Evolutionary conservation across 2,329 filamentous ascomycete genomes (phyloP).

Genomic region (Microcyclospora tardicrescens): DNA sequence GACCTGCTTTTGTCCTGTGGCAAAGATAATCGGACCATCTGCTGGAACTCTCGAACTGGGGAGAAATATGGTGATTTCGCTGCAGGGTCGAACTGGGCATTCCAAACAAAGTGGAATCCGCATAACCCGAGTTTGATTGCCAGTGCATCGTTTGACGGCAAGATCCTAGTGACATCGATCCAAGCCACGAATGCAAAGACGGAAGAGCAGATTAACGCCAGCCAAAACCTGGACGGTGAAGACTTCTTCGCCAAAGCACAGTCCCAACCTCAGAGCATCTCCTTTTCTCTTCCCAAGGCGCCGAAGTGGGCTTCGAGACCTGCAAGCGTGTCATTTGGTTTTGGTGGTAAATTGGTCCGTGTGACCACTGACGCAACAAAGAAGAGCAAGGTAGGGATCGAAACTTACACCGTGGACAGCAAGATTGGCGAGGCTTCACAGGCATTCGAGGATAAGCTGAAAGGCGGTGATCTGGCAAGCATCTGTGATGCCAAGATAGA

Average conservation of each 20-base stretch:
- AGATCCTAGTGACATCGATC: constrained; percentile 83
- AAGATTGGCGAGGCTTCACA: constrained; percentile 73
- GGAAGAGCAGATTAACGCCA: constrained; percentile 49
- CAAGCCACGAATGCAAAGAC: constrained; percentile 79
- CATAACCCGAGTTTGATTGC: constrained; percentile 85
- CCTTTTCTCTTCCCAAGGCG: constrained; percentile 73
- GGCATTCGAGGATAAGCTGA: constrained; percentile 72
- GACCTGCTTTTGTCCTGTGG: constrained; percentile 84
- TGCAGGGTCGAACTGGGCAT: constrained; percentile 98
- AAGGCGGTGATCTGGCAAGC: constrained; percentile 59
- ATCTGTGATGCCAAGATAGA: constrained; percentile 72
- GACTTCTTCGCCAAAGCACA: constrained; percentile 95
- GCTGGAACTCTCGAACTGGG: constrained; percentile 93
- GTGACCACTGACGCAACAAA: constrained; percentile 53
- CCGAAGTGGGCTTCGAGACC: constrained; percentile 86
- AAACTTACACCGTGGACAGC: constrained; percentile 78
- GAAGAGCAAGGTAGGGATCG: constrained; percentile 67
- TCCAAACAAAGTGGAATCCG: constrained; percentile 87
- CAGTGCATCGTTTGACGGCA: constrained; percentile 93
- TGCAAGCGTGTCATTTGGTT: constrained; percentile 79
- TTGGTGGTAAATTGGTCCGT: constrained; percentile 80
- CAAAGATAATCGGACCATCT: constrained; percentile 89
- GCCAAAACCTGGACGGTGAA: constrained; percentile 64
- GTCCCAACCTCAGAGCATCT: constrained; percentile 76
- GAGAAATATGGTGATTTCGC: constrained; percentile 83